These are phyloP conservation scores for Fusarium brevicatenulatum DNA, from an alignment of 2,329 filamentous ascomycete species.

Conservation along the genomic window DNA sequence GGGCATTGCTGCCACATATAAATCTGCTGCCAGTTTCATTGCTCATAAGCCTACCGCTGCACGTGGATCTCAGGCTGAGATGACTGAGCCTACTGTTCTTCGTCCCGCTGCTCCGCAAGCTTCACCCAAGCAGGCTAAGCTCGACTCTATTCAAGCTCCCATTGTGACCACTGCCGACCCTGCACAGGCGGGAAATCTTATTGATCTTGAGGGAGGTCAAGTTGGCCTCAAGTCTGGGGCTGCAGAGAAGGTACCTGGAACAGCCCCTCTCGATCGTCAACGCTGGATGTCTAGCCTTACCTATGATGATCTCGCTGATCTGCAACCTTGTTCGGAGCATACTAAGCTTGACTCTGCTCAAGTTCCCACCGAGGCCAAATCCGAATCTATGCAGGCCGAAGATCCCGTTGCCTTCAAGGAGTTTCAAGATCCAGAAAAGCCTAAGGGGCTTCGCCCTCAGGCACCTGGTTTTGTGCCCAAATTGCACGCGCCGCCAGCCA, in stretches of 20 bases:
- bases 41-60: neutral
- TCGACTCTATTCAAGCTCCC: neutral
- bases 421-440: constrained; percentile 25
- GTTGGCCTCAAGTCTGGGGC: constrained; percentile 17
- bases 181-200: neutral
- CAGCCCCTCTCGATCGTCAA: constrained; percentile 58
- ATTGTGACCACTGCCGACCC: neutral
- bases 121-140: neutral
- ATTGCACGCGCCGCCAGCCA: neutral
- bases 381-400: neutral
- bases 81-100: neutral
- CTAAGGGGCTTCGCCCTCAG: constrained; percentile 30
- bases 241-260: constrained; percentile 47
- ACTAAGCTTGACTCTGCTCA: neutral
- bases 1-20: neutral
- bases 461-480: constrained; percentile 24
- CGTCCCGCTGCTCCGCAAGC: neutral
- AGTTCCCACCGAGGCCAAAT: neutral
- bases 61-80: neutral
- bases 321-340: neutral
- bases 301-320: neutral
- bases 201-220: neutral
- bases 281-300: constrained; percentile 51
- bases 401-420: neutral
- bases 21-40: neutral